These are phyloP conservation scores for Penicillium canescens DNA, from an alignment of 495 filamentous ascomycete genomes.

Conservation along the genomic window DNA sequence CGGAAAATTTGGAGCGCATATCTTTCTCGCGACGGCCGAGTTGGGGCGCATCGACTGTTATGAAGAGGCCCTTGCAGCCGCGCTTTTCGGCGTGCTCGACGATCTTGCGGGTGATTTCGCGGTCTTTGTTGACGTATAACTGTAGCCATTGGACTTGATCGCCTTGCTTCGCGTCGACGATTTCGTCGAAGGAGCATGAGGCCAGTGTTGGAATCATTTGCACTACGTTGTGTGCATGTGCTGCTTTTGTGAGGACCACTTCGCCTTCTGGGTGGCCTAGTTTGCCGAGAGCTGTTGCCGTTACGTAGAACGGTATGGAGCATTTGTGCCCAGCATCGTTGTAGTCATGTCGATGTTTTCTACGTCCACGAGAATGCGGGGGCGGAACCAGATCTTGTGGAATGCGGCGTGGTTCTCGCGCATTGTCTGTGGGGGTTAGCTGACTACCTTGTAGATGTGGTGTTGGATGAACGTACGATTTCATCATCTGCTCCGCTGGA, in stretches of 20 bases:
- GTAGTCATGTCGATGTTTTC: constrained; percentile 81
- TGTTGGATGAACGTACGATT: constrained; percentile 62
- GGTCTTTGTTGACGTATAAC: constrained; percentile 97
- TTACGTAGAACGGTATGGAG: constrained; percentile 87
- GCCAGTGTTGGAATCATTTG: constrained; percentile 99
- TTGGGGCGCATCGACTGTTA: constrained; percentile 97
- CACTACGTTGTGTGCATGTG: constrained; percentile 80
- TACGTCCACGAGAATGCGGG: constrained; percentile 81
- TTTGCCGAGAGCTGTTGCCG: constrained; percentile 89
- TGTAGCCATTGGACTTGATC: constrained; percentile 96
- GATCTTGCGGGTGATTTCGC: constrained; percentile 85
- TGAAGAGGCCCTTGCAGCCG: constrained; percentile 95
- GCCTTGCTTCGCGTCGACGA: constrained; percentile 77
- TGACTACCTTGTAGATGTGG: background rate
- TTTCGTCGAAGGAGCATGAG: constrained; percentile 96
- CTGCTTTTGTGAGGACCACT: constrained; percentile 82
- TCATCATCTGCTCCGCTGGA: constrained; percentile 95
- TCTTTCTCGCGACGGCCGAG: constrained; percentile 92
- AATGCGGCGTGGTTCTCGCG: constrained; percentile 95
- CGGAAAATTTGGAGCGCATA: constrained; percentile 92
- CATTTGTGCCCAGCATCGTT: constrained; percentile 85
- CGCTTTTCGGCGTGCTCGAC: constrained; percentile 87
- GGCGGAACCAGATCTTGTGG: constrained; percentile 97
- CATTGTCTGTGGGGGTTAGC: constrained; percentile 65
- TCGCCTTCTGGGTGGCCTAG: constrained; percentile 88